Evolutionary conservation across 805 yeast species (phyloP), one percentile per base, ranked within the genome.

Genomic region (Saturnispora dispora): DNA sequence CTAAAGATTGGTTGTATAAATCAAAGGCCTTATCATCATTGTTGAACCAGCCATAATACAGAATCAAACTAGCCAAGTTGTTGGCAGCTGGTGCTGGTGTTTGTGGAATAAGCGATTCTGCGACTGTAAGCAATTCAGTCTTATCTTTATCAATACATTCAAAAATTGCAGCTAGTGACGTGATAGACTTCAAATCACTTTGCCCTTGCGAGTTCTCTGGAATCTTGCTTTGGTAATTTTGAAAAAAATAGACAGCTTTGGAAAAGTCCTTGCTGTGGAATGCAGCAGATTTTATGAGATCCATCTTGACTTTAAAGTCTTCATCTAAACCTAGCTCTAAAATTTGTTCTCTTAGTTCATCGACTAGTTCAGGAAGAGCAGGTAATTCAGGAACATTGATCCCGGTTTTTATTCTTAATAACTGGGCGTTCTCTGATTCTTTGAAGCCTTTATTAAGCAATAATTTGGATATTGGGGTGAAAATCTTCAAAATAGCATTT

Each of bases 41-140:
- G 2, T 66, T 68, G 42, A 63, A 56, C 63, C 63, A 66, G 5
- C 64, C 63, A 39, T 63, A 55, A 15, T 52, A 55, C 8, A 67
- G 30, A 7, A 67, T 52, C 9, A 63, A 50, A 0, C 63, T 56
- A 3, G 66, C 63, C 6, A 60, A 23, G 18, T 60, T 63, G 6
- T 50, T 50, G 1, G 64, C 58, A 1, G 64, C 62, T 7, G 67
- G 61, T 11, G 45, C 32, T 9, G 64, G 62, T 4, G 51, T 30
- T 44, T 63, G 68, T 1, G 67, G 68, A 2, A 64, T 50, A 23
- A 64, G 52, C 1, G 58, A 60, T 48, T 64, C 63, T 1, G 67
- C 65, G 32, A 59, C 53, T n/a, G 52, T 28, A 6, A 63, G 17
- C 45, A 58, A 32, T 17, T 49, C 46, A 2, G 47, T 27, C 6